Evolutionary conservation across 2,329 filamentous ascomycete species (phyloP).

Genomic region (Akanthomyces lecanii): DNA sequence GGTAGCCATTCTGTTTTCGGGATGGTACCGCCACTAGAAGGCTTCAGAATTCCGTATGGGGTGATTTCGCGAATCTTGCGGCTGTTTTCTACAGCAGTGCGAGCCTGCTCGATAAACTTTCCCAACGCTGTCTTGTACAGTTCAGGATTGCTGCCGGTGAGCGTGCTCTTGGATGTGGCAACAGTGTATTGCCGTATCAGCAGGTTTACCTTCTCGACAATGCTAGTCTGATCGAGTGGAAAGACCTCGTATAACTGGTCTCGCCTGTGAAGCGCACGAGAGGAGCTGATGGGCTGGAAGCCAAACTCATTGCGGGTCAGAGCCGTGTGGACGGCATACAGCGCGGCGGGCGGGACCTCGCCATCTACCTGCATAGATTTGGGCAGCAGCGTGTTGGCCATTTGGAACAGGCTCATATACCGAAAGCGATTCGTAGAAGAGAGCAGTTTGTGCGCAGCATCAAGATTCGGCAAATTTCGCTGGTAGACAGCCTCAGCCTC

Average conservation of each 20-base stretch:
- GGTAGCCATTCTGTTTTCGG: conserved; percentile 28
- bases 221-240: conserved; percentile 27
- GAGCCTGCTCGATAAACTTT: conserved; percentile 48
- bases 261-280: conserved; percentile 45
- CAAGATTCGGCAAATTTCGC: conserved; percentile 43
- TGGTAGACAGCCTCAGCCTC: conserved; percentile 44
- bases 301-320: conserved; percentile 55
- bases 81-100: conserved; percentile 46
- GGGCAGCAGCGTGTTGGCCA: conserved; percentile 43
- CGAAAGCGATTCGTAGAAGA: conserved; percentile 33
- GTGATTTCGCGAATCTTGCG: conserved; percentile 47
- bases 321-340: conserved; percentile 69
- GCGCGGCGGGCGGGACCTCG: conserved; percentile 41
- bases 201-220: conserved; percentile 29
- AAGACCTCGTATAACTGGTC: conserved; percentile 58
- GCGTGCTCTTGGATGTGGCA: conserved; percentile 19
- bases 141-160: conserved; percentile 19
- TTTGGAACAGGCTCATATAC: conserved; percentile 48
- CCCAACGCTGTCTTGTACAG: conserved; percentile 28
- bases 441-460: conserved; percentile 41
- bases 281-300: conserved; percentile 51
- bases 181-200: conserved; percentile 33
- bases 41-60: conserved; percentile 41
- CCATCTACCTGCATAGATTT: conserved; percentile 31
- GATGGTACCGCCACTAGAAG: conserved; percentile 25